phyloP scores from a whole-genome alignment of 2,329 filamentous ascomycete species.

The Colletotrichum sp. region DNA sequence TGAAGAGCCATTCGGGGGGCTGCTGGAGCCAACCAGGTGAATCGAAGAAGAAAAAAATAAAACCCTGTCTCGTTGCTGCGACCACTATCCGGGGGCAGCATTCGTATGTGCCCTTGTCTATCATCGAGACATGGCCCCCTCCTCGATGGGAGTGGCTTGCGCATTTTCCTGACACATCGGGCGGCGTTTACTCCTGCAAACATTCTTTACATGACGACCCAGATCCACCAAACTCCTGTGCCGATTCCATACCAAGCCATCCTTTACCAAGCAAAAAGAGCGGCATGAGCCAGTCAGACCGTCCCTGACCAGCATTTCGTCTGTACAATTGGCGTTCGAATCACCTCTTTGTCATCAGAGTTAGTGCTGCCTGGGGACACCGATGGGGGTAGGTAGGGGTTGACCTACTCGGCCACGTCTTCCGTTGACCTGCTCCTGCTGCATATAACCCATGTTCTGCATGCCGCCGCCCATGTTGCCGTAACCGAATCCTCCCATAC shows the following conservation, averaged over 20 bases:
- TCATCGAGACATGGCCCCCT: slow-evolving; percentile 20
- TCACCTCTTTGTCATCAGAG: slow-evolving; percentile 11
- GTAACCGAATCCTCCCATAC: slow-evolving; percentile 51
- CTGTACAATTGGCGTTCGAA: slow-evolving; percentile 2
- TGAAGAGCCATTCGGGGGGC: slow-evolving; percentile 3
- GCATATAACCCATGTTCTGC: slow-evolving; percentile 57
- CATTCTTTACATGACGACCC: slow-evolving; percentile 21
- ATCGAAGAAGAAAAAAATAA: slow-evolving; percentile 13
- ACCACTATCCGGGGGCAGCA: slow-evolving; percentile 12
- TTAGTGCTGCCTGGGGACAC: slow-evolving; percentile 9
- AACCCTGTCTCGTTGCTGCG: slow-evolving; percentile 19
- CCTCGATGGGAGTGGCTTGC: slow-evolving; percentile 17
- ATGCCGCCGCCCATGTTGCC: slow-evolving; percentile 46
- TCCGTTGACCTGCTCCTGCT: slow-evolving; percentile 59
- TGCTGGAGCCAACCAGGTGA: slow-evolving; percentile 4
- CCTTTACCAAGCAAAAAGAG: slow-evolving; percentile 16
- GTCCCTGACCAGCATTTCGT: slow-evolving; percentile 5
- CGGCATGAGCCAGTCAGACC: slow-evolving; percentile 19
- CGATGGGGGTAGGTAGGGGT: slow-evolving; percentile 27
- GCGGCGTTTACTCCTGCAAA: slow-evolving; percentile 20
- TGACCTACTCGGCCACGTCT: slow-evolving; percentile 64
- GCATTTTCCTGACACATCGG: slow-evolving; percentile 20
- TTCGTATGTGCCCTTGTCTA: slow-evolving; percentile 11
- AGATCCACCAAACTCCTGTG: slow-evolving; percentile 21
- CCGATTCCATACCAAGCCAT: slow-evolving; percentile 21